These are phyloP conservation scores for Allium sativum DNA, from an alignment of 106 monocot genomes.

Conservation along the genomic window DNA sequence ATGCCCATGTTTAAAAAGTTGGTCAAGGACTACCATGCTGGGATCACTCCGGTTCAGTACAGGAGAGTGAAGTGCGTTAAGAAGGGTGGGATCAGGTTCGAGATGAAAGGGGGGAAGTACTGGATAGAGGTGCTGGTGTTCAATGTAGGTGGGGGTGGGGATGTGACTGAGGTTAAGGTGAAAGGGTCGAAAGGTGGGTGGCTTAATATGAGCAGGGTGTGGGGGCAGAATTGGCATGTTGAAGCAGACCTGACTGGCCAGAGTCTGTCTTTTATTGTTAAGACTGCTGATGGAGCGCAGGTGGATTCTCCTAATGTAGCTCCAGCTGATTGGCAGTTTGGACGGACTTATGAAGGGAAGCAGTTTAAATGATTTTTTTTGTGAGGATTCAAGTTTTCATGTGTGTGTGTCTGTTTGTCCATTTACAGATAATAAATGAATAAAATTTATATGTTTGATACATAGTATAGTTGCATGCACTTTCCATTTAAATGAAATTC, in stretches of 20 bases:
- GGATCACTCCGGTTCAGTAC: constrained; percentile 47
- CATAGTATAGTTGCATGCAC: too few relatives aligned
- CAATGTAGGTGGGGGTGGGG: constrained; percentile 6
- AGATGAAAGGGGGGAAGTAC: background rate
- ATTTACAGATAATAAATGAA: too few relatives aligned
- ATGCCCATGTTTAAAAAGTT: constrained; percentile 52
- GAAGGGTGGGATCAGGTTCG: constrained; percentile 36
- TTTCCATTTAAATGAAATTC: too few relatives aligned
- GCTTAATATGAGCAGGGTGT: constrained; percentile 3
- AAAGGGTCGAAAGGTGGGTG: constrained; percentile 7
- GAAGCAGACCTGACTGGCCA: background rate
- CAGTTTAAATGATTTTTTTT: background rate
- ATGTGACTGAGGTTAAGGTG: background rate
- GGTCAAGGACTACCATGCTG: constrained; percentile 18
- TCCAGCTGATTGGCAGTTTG: constrained; percentile 12
- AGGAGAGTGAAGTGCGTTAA: constrained; percentile 33
- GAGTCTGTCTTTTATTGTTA: constrained; percentile 8
- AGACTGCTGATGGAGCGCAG: background rate
- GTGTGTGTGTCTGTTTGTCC: too few relatives aligned
- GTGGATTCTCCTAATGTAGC: background rate
- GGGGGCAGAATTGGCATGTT: constrained; percentile 13
- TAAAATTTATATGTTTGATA: too few relatives aligned
- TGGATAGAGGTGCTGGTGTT: background rate
- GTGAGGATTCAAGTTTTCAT: background rate
- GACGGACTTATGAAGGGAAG: background rate